Evolutionary conservation across 148 eudicot species (phyloP).

Genomic region (Beta vulgaris): DNA sequence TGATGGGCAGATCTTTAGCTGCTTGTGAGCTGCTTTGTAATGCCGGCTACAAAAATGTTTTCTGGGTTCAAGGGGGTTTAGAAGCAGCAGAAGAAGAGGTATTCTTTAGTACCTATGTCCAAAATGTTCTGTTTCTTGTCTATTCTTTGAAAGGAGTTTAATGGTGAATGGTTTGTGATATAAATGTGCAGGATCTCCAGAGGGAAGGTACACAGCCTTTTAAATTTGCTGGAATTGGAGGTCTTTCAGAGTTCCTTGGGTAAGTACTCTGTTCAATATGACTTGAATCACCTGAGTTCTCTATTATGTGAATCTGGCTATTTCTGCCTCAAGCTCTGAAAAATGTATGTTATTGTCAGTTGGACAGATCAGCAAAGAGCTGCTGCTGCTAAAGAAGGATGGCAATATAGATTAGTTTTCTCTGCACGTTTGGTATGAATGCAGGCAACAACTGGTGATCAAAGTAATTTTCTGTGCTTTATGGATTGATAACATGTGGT

Average conservation of each 20-base stretch:
- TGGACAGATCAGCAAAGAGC: slow-evolving; percentile 97
- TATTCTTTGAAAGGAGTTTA: neutral
- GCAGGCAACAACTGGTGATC: slow-evolving; percentile 7
- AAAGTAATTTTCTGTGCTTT: neutral
- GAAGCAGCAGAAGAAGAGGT: slow-evolving; percentile 99
- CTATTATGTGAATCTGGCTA: neutral
- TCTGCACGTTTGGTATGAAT: slow-evolving; percentile 75
- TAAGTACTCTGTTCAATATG: slow-evolving; percentile 30
- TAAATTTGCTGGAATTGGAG: slow-evolving; percentile 93
- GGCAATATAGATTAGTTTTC: slow-evolving; percentile 81
- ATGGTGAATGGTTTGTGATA: slow-evolving; percentile 5
- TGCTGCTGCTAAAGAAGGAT: slow-evolving; percentile 81
- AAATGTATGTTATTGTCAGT: slow-evolving; percentile 34
- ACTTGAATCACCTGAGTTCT: neutral
- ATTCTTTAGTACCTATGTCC: neutral
- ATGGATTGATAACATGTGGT: neutral
- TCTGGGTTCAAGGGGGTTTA: slow-evolving; percentile 96
- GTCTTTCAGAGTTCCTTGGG: slow-evolving; percentile 94
- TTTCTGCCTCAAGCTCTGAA: neutral
- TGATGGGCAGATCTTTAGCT: slow-evolving; percentile 75
- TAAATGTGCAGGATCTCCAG: slow-evolving; percentile 64
- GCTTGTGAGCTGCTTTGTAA: slow-evolving; percentile 85
- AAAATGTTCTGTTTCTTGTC: neutral
- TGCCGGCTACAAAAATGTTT: slow-evolving; percentile 81
- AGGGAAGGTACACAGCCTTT: slow-evolving; percentile 95